Evolutionary conservation across 371 early-diverging fungal genomes (phyloP), one percentile per base, ranked within the genome.

Genomic region (Nematocida sp.): DNA sequence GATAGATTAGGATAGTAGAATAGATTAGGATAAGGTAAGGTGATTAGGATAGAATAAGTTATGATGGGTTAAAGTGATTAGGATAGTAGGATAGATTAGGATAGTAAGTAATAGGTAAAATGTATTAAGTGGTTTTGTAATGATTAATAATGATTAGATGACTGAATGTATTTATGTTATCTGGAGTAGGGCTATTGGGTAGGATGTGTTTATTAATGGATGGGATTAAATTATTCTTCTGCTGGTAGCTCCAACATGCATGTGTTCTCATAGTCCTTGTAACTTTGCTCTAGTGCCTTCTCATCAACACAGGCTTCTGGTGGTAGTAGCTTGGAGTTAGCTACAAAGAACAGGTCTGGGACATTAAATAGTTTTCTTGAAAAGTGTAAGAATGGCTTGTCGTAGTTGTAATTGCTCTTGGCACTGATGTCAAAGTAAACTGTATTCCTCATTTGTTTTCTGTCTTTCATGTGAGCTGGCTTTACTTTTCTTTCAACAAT

Each of bases 391-490:
- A 98, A 98, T 62, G 99, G 99, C 89, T 94, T 94, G 86, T 95
- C 98, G 83, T 96, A 96, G 90, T 98, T 98, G 88, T 96, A 95
- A 89, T 96, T 96, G 83, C 70, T 81, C 89, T 96, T 98, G 82
- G 98, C 99, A 78, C 90, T 90, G 81, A 99, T 95, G 85, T 98
- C 97, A 86, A 94, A 94, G 89, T 97, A 96, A 85, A 94, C 94
- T 60, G 93, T 88, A 86, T 94, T 94, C 90, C 51, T 62, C 27
- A 41, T 46, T 41, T 43, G 64, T 17, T 78, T 40, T 34, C 46
- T 46, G 53, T 78, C 93, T 91, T 89, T 93, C 86, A 98, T 94
- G 78, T 89, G 87, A 87, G 95, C 95, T 77, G 95, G 92, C 89
- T 96, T 95, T 63, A 96, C 96, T 87, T 96, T 97, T 84, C 98